phyloP scores from a whole-genome alignment of 2,329 filamentous ascomycete species.

The Lachnellula occidentalis region DNA sequence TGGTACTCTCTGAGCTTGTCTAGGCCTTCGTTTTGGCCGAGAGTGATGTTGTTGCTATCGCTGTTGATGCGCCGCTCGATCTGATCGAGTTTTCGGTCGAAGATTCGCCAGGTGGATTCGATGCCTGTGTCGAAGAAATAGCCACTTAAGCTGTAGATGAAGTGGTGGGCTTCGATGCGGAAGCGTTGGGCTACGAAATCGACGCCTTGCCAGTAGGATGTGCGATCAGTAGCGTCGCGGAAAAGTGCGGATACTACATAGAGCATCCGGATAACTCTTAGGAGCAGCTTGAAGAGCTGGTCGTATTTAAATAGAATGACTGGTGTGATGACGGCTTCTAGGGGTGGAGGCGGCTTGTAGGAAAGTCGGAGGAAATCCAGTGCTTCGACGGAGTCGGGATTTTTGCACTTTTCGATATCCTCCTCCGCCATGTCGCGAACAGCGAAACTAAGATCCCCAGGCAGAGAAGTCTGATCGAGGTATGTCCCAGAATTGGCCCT shows the following conservation, averaged over 20 bases:
- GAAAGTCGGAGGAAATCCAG: conserved; percentile 89
- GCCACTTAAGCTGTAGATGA: conserved; percentile 64
- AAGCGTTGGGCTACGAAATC: conserved; percentile 45
- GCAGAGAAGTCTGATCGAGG: conserved; percentile 41
- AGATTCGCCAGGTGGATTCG: conserved; percentile 63
- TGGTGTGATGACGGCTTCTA: conserved; percentile 69
- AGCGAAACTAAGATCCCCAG: conserved; percentile 72
- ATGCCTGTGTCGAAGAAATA: conserved; percentile 82
- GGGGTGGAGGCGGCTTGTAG: conserved; percentile 69
- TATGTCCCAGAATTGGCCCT: conserved; percentile 29
- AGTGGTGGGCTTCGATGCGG: conserved; percentile 71
- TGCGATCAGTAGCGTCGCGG: conserved; percentile 45
- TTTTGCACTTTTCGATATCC: conserved; percentile 77
- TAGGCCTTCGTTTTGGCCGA: conserved; percentile 53
- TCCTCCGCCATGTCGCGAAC: conserved; percentile 73
- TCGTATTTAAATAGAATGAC: conserved; percentile 75
- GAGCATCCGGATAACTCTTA: conserved; percentile 73
- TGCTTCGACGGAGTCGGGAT: conserved; percentile 76
- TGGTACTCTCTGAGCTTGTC: conserved; percentile 64
- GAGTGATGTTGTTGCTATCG: conserved; percentile 31
- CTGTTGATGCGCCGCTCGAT: conserved; percentile 53
- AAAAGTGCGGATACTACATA: conserved; percentile 66
- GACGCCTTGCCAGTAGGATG: conserved; percentile 19
- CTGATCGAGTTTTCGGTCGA: conserved; percentile 59
- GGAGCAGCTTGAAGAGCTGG: conserved; percentile 70